A percentile compares a stretch with the other conserved stretches of the same genome.
Conservation (phyloP, 1,284 basidiomycete genomes). For the Fomitopsis schrenkii region DNA sequence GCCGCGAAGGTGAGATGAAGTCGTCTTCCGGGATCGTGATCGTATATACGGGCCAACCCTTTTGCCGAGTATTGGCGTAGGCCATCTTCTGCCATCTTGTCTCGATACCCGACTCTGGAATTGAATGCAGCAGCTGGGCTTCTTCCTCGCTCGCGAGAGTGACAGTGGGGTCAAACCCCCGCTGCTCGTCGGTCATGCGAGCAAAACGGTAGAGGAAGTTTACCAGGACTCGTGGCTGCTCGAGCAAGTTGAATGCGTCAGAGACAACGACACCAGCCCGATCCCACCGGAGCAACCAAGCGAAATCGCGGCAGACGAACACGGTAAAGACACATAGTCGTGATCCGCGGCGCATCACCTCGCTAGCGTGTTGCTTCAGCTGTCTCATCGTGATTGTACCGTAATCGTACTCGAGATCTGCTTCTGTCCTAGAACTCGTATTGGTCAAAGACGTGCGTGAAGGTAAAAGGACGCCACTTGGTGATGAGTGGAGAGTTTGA, state of each 20-base stretch:
- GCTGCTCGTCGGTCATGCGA: not conserved
- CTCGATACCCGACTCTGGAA: not conserved
- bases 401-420: too few relatives aligned
- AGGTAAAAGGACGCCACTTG: too few relatives aligned
- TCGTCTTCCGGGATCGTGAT: not conserved
- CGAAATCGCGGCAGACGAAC: not conserved
- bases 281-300: constrained; percentile 7
- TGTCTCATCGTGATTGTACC: too few relatives aligned
- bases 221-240: constrained; percentile 2
- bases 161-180: constrained; percentile 8
- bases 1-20: not conserved
- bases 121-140: not conserved
- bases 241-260: constrained; percentile 4
- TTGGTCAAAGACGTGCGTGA: too few relatives aligned
- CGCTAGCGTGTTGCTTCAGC: too few relatives aligned
- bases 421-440: too few relatives aligned
- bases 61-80: not conserved
- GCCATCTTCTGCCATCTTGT: not conserved
- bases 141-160: not conserved
- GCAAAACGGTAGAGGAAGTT: constrained; percentile 11
- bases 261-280: constrained; percentile 7
- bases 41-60: not conserved
- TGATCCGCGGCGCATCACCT: too few relatives aligned
- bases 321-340: constrained; percentile 5
- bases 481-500: too few relatives aligned